Conservation (phyloP, 164 flowering plant genomes). For the Umbellularia californica region DNA sequence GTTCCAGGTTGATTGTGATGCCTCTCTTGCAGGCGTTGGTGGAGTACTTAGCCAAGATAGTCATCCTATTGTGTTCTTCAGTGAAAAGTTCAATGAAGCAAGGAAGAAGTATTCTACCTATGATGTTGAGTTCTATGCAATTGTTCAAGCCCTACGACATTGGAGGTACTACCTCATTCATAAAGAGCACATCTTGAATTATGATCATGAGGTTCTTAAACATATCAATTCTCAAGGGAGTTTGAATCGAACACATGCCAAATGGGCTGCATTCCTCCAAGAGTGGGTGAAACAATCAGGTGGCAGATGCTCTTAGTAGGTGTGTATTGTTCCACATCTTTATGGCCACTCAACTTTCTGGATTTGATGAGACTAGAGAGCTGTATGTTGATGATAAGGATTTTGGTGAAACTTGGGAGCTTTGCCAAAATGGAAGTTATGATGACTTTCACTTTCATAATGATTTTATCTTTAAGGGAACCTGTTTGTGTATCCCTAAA, state of each 20-base stretch:
- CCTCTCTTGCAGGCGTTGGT: background rate
- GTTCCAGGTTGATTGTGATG: background rate
- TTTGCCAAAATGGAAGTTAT: background rate
- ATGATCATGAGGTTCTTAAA: no score
- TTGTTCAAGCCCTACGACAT: background rate
- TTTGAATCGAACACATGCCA: no score
- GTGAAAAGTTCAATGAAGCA: background rate
- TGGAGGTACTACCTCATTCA: background rate
- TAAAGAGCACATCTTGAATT: background rate
- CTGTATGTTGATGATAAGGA: no score
- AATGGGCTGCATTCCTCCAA: no score
- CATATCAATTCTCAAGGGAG: no score
- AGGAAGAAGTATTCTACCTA: background rate
- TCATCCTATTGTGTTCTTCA: background rate
- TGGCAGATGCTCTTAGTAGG: no score
- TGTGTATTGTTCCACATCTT: no score
- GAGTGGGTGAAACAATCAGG: no score
- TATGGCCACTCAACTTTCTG: no score
- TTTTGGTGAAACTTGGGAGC: no score
- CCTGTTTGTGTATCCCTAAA: background rate
- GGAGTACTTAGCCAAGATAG: background rate
- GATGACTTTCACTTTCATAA: background rate
- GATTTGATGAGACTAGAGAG: no score
- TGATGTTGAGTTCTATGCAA: no score
- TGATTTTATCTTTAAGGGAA: background rate